phyloP scores from a whole-genome alignment of 345 rosid genomes.

The Euphorbia peplus region DNA sequence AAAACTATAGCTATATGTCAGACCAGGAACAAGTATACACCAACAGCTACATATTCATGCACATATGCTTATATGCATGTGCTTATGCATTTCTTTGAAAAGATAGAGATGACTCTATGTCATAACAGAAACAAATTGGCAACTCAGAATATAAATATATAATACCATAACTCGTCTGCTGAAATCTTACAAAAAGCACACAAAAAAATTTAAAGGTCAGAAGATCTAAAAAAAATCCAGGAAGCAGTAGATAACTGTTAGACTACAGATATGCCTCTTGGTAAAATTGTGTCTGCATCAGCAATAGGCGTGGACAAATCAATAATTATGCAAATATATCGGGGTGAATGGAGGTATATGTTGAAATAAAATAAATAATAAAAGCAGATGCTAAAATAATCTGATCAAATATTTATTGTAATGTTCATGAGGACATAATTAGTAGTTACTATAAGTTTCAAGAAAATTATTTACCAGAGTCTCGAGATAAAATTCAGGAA shows the following conservation, averaged over 20 bases:
- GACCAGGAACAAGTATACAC: not conserved
- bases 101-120: not conserved
- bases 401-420: not conserved
- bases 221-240: not conserved
- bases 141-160: not conserved
- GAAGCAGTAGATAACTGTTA: not conserved
- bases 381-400: not conserved
- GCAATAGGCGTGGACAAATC: not conserved
- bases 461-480: slow-evolving; percentile 55
- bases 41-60: not conserved
- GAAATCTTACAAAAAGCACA: not conserved
- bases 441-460: not conserved
- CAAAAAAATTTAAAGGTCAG: not conserved
- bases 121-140: slow-evolving; percentile 2
- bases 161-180: not conserved
- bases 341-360: not conserved
- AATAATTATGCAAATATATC: not conserved
- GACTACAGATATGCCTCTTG: not conserved
- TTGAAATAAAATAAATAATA: not conserved
- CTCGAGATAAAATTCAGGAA: slow-evolving; percentile 91
- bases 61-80: not conserved
- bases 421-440: not conserved
- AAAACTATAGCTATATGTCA: not conserved
- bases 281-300: not conserved
- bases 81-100: not conserved